phyloP scores from a whole-genome alignment of 1,284 basidiomycete species.

The Omphalotus olearius region DNA sequence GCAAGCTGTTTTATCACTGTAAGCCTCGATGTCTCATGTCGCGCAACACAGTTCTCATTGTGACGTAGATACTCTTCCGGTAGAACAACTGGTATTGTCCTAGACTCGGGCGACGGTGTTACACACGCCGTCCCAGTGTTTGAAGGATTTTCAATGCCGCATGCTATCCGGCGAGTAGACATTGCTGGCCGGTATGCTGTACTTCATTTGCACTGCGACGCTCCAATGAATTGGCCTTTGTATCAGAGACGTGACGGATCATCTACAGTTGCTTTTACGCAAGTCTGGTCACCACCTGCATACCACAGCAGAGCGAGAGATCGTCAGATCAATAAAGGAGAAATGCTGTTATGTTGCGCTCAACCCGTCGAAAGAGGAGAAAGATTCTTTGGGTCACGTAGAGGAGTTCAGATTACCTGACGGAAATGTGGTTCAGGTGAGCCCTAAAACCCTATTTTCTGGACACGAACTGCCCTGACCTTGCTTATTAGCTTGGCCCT shows the following conservation, averaged over 20 bases:
- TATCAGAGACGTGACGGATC: slow-evolving; percentile 90
- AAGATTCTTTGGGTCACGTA: slow-evolving; percentile 71
- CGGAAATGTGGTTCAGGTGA: slow-evolving; percentile 89
- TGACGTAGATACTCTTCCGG: slow-evolving; percentile 89
- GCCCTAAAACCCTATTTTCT: slow-evolving; percentile 7
- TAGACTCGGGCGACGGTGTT: slow-evolving; percentile 98
- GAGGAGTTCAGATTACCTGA: slow-evolving; percentile 96
- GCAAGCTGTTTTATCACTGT: slow-evolving; percentile 96
- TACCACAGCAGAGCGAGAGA: slow-evolving; percentile 96
- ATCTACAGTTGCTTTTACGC: slow-evolving; percentile 90
- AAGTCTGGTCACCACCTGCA: slow-evolving; percentile 95
- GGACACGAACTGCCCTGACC: slow-evolving; percentile 10
- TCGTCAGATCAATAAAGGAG: slow-evolving; percentile 97
- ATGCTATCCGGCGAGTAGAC: slow-evolving; percentile 94
- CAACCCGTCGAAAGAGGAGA: slow-evolving; percentile 93
- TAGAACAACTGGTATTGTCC: slow-evolving; percentile 97
- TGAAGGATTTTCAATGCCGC: slow-evolving; percentile 99
- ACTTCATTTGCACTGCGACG: slow-evolving; percentile 9
- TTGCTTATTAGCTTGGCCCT: slow-evolving; percentile 68
- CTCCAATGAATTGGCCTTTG: slow-evolving; percentile 14
- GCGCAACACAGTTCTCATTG: slow-evolving; percentile 15
- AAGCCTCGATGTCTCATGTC: slow-evolving; percentile 24
- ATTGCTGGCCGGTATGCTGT: slow-evolving; percentile 82
- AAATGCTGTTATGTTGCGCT: slow-evolving; percentile 95
- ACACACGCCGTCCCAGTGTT: slow-evolving; percentile 99